Conservation (phyloP, 1,139 yeast genomes). For the Suhomyces coccinellae region DNA sequence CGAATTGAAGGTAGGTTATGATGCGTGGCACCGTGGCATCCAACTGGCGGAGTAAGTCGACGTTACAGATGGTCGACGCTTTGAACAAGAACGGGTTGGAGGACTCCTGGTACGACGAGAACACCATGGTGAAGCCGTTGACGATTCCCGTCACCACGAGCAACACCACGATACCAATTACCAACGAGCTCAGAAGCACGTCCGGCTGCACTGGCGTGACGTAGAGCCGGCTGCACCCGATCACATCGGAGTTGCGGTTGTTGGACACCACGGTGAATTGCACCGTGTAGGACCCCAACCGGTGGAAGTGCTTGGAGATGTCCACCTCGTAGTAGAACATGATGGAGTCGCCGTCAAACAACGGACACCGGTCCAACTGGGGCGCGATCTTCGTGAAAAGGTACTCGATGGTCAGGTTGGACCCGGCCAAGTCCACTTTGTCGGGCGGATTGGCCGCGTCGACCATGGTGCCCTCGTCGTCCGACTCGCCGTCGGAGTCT, state of each 20-base stretch:
- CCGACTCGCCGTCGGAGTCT: background rate
- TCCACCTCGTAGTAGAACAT: conserved; percentile 42
- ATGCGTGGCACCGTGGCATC: conserved; percentile 57
- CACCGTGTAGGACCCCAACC: conserved; percentile 46
- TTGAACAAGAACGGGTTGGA: conserved; percentile 55
- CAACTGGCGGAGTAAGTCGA: conserved; percentile 53
- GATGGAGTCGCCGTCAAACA: conserved; percentile 41
- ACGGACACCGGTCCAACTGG: conserved; percentile 40
- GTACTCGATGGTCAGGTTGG: conserved; percentile 24
- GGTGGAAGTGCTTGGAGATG: conserved; percentile 32
- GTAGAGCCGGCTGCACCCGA: conserved; percentile 51
- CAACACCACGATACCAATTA: conserved; percentile 41
- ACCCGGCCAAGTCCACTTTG: conserved; percentile 13
- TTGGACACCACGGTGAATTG: conserved; percentile 42
- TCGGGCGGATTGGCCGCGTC: background rate
- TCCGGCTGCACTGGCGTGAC: conserved; percentile 49
- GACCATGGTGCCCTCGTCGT: conserved; percentile 4
- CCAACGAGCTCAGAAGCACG: conserved; percentile 35
- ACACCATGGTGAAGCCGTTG: conserved; percentile 43
- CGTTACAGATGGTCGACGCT: conserved; percentile 64
- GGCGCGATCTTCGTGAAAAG: conserved; percentile 32
- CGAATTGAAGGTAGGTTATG: conserved; percentile 56
- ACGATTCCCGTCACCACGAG: conserved; percentile 45
- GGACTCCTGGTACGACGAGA: conserved; percentile 65
- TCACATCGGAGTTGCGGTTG: conserved; percentile 29